Percentiles rank a stretch among this genome's conserved stretches.
Evolutionary conservation across 2,329 filamentous ascomycete genomes (phyloP).

Genomic region (Aureobasidium sp.): DNA sequence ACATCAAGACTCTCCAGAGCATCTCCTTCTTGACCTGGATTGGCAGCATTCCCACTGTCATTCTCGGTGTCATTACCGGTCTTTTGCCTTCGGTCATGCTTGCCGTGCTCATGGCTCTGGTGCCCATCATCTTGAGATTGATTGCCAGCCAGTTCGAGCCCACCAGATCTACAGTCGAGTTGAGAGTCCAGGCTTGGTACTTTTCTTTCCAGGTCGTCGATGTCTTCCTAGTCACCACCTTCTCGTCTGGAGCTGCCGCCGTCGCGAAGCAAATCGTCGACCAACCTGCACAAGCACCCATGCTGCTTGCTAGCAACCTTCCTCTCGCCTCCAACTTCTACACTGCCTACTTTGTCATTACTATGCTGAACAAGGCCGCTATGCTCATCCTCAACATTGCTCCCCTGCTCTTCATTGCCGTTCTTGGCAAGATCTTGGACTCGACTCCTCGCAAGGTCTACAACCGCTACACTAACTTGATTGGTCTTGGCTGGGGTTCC

Average conservation of each 20-base stretch:
- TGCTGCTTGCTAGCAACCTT: constrained; percentile 48
- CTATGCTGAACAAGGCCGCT: constrained; percentile 84
- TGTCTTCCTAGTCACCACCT: constrained; percentile 88
- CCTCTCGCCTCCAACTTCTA: constrained; percentile 95
- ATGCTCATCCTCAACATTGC: constrained; percentile 77
- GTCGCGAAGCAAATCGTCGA: constrained; percentile 69
- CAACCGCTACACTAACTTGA: constrained; percentile 77
- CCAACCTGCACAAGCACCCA: constrained; percentile 48
- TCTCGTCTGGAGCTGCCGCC: constrained; percentile 82
- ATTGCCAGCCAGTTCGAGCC: constrained; percentile 84
- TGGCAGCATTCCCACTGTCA: constrained; percentile 69
- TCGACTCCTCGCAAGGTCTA: constrained; percentile 85
- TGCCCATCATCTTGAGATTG: constrained; percentile 84
- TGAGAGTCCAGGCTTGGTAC: constrained; percentile 92
- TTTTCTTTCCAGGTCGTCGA: constrained; percentile 93
- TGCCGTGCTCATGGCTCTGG: constrained; percentile 85
- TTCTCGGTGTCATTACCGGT: constrained; percentile 86
- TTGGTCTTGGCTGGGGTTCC: constrained; percentile 84
- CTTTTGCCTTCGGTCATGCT: constrained; percentile 84
- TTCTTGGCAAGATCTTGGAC: constrained; percentile 80
- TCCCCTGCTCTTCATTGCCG: constrained; percentile 77
- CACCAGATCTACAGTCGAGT: constrained; percentile 80
- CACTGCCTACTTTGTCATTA: constrained; percentile 93
- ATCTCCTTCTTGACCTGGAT: constrained; percentile 78
- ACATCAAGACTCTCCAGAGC: constrained; percentile 76